These are phyloP conservation scores for Lophiostoma macrostomum DNA, from an alignment of 495 filamentous ascomycete species.

Conservation along the genomic window DNA sequence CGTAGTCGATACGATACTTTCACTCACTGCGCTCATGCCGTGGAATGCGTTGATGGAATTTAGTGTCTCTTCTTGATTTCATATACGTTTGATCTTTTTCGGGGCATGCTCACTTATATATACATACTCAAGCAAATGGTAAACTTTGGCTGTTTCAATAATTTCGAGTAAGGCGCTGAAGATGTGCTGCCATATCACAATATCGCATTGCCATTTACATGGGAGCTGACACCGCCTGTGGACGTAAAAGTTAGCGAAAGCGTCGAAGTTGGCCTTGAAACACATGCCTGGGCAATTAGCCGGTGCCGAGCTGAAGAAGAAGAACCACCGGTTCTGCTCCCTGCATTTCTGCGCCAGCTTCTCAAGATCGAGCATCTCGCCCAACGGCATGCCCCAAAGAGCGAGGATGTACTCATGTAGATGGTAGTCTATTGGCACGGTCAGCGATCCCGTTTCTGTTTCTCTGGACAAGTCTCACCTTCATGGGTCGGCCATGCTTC, in stretches of 20 bases:
- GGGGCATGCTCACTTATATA: no score
- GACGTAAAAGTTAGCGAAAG: constrained; percentile 3
- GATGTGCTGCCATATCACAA: no score
- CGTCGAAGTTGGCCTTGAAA: neutral
- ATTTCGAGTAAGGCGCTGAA: no score
- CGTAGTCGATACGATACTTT: no score
- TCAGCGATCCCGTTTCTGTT: neutral
- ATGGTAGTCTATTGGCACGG: constrained; percentile 32
- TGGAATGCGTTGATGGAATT: no score
- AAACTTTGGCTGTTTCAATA: no score
- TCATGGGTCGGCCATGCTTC: constrained; percentile 59
- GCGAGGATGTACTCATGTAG: constrained; percentile 64
- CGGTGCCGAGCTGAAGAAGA: constrained; percentile 51
- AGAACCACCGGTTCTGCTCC: constrained; percentile 58
- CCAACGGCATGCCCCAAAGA: constrained; percentile 61
- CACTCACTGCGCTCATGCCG: no score
- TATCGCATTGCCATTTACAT: constrained; percentile 29
- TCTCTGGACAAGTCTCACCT: constrained; percentile 3
- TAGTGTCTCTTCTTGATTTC: no score
- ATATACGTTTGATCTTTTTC: no score
- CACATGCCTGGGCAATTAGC: constrained; percentile 32
- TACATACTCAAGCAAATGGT: no score
- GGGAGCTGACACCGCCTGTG: constrained; percentile 28
- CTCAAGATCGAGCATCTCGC: constrained; percentile 62
- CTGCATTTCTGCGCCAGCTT: constrained; percentile 47